These are phyloP conservation scores for Neurospora africana DNA, from an alignment of 495 filamentous ascomycete species.

Conservation along the genomic window DNA sequence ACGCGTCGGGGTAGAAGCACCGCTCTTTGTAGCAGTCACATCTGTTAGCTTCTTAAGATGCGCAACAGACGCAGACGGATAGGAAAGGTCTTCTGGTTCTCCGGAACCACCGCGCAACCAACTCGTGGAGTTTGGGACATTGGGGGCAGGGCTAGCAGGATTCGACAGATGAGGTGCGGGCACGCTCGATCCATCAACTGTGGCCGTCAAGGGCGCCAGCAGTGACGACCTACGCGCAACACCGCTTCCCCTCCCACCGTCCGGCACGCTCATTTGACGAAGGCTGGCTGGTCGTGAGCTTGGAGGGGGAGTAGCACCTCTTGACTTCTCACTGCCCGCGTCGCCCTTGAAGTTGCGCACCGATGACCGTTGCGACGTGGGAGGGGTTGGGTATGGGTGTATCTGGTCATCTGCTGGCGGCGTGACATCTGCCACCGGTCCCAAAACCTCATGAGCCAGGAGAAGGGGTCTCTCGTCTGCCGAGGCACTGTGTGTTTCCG, in stretches of 20 bases:
- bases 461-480: constrained; percentile 40
- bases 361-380: constrained; percentile 45
- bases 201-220: constrained; percentile 52
- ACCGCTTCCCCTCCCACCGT: constrained; percentile 25
- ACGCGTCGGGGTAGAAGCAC: constrained; percentile 76
- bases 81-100: constrained; percentile 40
- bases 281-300: constrained; percentile 17
- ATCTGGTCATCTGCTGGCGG: constrained; percentile 22
- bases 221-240: constrained; percentile 35
- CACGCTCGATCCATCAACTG: constrained; percentile 55
- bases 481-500: constrained; percentile 14
- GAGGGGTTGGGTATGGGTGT: constrained; percentile 48
- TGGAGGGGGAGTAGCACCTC: constrained; percentile 12
- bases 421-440: constrained; percentile 23
- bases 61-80: constrained; percentile 48
- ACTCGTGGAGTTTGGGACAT: constrained; percentile 46
- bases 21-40: constrained; percentile 72
- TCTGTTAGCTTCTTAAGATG: constrained; percentile 83
- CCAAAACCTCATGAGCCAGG: constrained; percentile 38
- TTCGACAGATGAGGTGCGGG: constrained; percentile 68
- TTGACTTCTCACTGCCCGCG: constrained; percentile 32
- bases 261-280: constrained; percentile 33
- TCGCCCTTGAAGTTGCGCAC: constrained; percentile 38
- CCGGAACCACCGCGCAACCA: constrained; percentile 34
- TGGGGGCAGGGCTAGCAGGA: constrained; percentile 49